Evolutionary conservation across 345 rosid genomes (phyloP).

Genomic region (Eucalyptus victrix): DNA sequence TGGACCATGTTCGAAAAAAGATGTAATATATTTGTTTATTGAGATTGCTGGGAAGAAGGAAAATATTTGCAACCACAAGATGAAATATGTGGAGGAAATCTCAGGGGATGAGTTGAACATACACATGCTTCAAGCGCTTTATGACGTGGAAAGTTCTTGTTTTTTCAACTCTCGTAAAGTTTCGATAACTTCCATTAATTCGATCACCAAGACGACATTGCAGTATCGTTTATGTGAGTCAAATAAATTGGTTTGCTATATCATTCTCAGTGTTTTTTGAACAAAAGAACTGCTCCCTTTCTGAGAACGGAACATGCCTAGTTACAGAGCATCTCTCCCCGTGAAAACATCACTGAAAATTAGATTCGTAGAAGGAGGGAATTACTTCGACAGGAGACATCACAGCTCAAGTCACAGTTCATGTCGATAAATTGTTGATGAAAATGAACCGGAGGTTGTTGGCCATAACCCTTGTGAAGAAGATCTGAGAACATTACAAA

Average conservation of each 20-base stretch:
- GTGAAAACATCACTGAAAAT: background rate
- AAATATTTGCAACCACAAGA: background rate
- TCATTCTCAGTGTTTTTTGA: background rate
- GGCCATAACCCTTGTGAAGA: constrained; percentile 41
- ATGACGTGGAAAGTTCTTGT: background rate
- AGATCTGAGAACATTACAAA: constrained; percentile 15
- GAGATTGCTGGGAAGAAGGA: background rate
- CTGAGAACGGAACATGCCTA: background rate
- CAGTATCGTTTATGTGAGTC: background rate
- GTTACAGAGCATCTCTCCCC: background rate
- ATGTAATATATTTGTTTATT: background rate
- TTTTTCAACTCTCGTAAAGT: background rate
- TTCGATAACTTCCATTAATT: background rate
- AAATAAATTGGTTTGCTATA: background rate
- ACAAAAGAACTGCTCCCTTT: background rate
- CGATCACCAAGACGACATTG: background rate
- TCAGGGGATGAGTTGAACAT: background rate
- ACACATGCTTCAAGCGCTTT: background rate
- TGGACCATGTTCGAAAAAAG: background rate
- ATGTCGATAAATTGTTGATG: constrained; percentile 6
- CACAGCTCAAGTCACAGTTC: constrained; percentile 30
- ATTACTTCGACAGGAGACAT: constrained; percentile 34
- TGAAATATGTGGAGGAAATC: background rate
- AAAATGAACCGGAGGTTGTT: constrained; percentile 19
- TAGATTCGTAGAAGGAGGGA: background rate